A percentile compares a stretch with the other conserved stretches of the same genome.
Conservation (phyloP, 805 yeast species). For the Myxozyma sirexii region DNA sequence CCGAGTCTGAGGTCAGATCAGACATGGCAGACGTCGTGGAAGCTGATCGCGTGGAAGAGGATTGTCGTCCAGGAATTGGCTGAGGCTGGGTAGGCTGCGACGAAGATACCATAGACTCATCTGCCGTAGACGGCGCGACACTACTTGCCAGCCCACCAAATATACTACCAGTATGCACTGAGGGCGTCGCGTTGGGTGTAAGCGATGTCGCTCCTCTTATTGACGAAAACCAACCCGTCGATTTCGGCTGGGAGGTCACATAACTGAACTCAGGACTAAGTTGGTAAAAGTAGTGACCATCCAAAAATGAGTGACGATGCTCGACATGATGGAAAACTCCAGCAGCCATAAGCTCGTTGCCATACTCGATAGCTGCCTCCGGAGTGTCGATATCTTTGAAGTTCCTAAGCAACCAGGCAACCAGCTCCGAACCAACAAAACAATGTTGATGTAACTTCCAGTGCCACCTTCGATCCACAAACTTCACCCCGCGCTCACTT, state of each 20-base stretch:
- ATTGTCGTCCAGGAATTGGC: neutral
- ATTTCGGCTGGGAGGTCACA: neutral
- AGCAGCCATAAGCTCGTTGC: constrained; percentile 71
- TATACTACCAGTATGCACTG: neutral
- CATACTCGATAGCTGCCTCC: constrained; percentile 82
- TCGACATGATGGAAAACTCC: constrained; percentile 82
- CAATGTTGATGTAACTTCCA: constrained; percentile 74
- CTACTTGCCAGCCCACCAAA: constrained; percentile 3
- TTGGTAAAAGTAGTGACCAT: constrained; percentile 91
- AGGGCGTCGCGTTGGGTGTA: neutral
- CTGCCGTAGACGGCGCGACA: constrained; percentile 12
- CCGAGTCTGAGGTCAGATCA: neutral
- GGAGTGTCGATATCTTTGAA: constrained; percentile 77
- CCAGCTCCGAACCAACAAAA: constrained; percentile 83
- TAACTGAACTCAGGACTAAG: constrained; percentile 56
- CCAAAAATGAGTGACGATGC: constrained; percentile 77
- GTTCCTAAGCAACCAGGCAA: constrained; percentile 78
- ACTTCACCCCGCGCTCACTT: constrained; percentile 57
- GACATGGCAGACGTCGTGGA: constrained; percentile 1
- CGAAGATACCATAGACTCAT: neutral
- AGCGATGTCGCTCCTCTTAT: constrained; percentile 16
- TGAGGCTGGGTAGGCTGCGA: constrained; percentile 12
- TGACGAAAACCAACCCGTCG: constrained; percentile 29
- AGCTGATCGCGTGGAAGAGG: neutral
- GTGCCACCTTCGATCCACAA: constrained; percentile 90